phyloP scores from a whole-genome alignment of 2,329 filamentous ascomycete genomes.

The Epichloe typhina region DNA sequence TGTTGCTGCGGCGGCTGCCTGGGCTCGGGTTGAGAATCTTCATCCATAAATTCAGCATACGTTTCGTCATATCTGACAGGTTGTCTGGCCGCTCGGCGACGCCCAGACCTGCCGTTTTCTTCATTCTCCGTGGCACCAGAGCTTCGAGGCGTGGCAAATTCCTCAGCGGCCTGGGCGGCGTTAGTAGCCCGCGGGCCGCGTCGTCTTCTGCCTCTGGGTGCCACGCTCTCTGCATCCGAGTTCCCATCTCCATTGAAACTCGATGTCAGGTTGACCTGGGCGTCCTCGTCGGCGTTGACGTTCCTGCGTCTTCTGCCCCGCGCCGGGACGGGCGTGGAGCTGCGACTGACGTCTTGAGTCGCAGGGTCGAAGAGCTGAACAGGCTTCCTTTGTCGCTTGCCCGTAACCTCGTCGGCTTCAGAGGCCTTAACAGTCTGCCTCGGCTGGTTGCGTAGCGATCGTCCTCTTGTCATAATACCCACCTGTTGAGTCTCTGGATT shows the following conservation, averaged over 20 bases:
- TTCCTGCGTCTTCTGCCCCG: constrained; percentile 20
- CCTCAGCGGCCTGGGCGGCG: constrained; percentile 13
- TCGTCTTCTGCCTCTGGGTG: constrained; percentile 18
- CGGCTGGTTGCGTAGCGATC: constrained; percentile 43
- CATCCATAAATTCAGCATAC: constrained; percentile 6
- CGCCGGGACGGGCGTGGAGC: constrained; percentile 32
- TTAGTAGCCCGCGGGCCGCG: constrained; percentile 17
- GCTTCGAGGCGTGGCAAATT: constrained; percentile 10
- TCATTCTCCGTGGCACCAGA: constrained; percentile 2
- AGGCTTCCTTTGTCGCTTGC: constrained; percentile 41
- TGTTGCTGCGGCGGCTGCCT: constrained; percentile 8
- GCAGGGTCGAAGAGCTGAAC: constrained; percentile 38
- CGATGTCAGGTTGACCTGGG: constrained; percentile 13
- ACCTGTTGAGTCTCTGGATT: constrained; percentile 40
- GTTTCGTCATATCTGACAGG: constrained; percentile 5
- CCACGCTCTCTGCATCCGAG: constrained; percentile 18
- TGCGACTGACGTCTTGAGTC: constrained; percentile 36
- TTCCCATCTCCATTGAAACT: constrained; percentile 22
- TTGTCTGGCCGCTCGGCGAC: constrained; percentile 7
- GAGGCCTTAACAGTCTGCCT: constrained; percentile 46
- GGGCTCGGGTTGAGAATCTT: constrained; percentile 12
- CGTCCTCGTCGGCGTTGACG: constrained; percentile 16
- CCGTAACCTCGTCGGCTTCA: constrained; percentile 36
- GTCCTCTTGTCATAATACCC: constrained; percentile 36
- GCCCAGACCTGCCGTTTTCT: constrained; percentile 7